A percentile compares a stretch with the other conserved stretches of the same genome.
Conservation (phyloP, 495 filamentous ascomycete species). For the Annulohypoxylon maeteangense region DNA sequence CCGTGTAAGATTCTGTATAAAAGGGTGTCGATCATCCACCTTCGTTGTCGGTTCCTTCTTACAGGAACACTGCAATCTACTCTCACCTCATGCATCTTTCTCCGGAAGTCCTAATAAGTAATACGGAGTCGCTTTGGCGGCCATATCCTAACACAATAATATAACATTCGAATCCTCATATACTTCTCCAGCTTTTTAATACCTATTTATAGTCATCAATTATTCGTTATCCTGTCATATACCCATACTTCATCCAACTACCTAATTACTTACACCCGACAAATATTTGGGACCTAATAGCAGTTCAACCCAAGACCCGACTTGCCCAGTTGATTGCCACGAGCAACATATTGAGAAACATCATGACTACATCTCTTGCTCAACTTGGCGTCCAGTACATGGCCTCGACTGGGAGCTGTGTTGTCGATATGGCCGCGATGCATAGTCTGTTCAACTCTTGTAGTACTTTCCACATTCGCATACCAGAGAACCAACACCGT, state of each 20-base stretch:
- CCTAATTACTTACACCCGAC: neutral
- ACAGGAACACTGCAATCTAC: neutral
- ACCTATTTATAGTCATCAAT: neutral
- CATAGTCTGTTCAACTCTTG: conserved; percentile 27
- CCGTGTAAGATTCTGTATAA: conserved; percentile 11
- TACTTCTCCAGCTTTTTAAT: neutral
- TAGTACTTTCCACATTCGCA: conserved; percentile 36
- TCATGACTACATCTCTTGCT: conserved; percentile 24
- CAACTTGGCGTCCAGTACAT: conserved; percentile 31
- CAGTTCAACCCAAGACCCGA: neutral
- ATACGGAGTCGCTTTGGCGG: conserved; percentile 25
- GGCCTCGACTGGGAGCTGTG: conserved; percentile 29
- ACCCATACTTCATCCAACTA: neutral
- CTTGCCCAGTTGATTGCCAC: neutral
- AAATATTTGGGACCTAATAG: neutral
- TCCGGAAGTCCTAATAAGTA: conserved; percentile 14
- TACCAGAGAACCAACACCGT: conserved; percentile 22
- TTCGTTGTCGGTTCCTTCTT: neutral
- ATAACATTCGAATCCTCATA: neutral
- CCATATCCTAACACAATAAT: conserved; percentile 22
- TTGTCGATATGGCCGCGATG: conserved; percentile 37
- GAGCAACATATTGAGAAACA: neutral
- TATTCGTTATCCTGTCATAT: neutral
- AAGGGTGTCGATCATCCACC: conserved; percentile 30
- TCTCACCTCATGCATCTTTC: conserved; percentile 6